A percentile compares a stretch with the other conserved stretches of the same genome.
Evolutionary conservation across 208 protist genomes (phyloP).

Genomic region (Wallacemonas sp.): DNA sequence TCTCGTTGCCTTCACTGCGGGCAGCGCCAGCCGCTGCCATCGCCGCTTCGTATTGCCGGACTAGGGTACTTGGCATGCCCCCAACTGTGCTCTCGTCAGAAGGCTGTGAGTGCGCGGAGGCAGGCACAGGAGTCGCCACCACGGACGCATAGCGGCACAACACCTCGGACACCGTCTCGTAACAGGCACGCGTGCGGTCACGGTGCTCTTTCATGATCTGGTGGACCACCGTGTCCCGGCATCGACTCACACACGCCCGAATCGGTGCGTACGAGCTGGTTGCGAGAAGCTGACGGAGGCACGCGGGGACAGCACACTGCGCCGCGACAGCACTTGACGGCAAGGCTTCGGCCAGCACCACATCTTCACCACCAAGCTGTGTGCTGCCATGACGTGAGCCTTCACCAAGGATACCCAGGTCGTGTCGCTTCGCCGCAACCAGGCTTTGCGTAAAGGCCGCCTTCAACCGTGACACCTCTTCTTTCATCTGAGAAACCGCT

Average conservation of each 20-base stretch:
- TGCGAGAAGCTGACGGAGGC: conserved; percentile 44
- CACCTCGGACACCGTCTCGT: conserved; percentile 1
- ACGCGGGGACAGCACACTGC: conserved; percentile 24
- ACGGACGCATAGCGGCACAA: not conserved
- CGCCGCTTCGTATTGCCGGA: not conserved
- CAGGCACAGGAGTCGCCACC: not conserved
- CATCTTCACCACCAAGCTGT: not conserved
- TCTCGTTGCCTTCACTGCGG: not conserved
- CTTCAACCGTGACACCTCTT: conserved; percentile 15
- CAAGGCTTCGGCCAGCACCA: conserved; percentile 2
- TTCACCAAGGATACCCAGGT: not conserved
- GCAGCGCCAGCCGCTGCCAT: not conserved
- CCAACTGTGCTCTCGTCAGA: not conserved
- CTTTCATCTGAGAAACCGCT: not conserved
- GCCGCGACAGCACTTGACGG: not conserved
- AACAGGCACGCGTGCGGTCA: not conserved
- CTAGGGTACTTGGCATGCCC: not conserved
- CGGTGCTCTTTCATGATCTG: not conserved
- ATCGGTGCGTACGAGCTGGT: conserved; percentile 49
- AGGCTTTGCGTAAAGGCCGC: conserved; percentile 11
- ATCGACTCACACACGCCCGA: not conserved
- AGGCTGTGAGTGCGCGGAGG: not conserved
- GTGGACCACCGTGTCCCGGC: not conserved
- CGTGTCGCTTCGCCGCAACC: not conserved
- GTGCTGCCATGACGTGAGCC: not conserved